These are phyloP conservation scores for Xylaria sp. DNA, from an alignment of 2,329 filamentous ascomycete species.

Conservation along the genomic window DNA sequence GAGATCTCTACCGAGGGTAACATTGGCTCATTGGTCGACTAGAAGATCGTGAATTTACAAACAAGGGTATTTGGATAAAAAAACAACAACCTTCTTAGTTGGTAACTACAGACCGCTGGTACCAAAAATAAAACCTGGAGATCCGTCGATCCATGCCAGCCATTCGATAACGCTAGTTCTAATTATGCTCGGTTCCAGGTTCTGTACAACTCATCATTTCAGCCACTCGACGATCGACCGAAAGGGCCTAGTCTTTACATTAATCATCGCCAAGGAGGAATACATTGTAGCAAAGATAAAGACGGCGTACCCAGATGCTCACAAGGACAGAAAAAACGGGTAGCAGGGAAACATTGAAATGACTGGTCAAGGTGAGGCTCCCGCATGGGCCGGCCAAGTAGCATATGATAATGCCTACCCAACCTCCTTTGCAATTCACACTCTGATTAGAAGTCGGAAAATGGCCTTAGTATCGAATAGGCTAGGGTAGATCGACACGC, in stretches of 20 bases:
- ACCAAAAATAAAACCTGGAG: not conserved
- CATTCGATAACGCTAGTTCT: conserved; percentile 9
- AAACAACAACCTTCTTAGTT: not conserved
- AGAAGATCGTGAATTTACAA: not conserved
- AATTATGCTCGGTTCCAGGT: conserved; percentile 2
- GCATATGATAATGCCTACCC: no score
- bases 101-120: conserved; percentile 1
- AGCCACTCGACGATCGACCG: conserved; percentile 2
- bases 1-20: conserved; percentile 4
- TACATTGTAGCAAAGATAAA: not conserved
- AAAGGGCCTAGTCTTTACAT: not conserved
- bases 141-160: not conserved
- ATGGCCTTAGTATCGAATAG: not conserved
- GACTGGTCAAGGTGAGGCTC: not conserved
- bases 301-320: not conserved
- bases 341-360: not conserved
- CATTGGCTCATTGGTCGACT: not conserved
- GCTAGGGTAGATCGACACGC: not conserved
- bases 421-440: no score
- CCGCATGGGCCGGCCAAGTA: not conserved
- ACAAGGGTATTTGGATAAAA: not conserved
- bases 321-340: not conserved
- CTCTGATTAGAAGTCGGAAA: not conserved
- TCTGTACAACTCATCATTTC: not conserved
- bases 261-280: conserved; percentile 1